Evolutionary conservation across 345 rosid species (phyloP), one percentile per base, ranked within the genome.

Genomic region (Acer negundo): DNA sequence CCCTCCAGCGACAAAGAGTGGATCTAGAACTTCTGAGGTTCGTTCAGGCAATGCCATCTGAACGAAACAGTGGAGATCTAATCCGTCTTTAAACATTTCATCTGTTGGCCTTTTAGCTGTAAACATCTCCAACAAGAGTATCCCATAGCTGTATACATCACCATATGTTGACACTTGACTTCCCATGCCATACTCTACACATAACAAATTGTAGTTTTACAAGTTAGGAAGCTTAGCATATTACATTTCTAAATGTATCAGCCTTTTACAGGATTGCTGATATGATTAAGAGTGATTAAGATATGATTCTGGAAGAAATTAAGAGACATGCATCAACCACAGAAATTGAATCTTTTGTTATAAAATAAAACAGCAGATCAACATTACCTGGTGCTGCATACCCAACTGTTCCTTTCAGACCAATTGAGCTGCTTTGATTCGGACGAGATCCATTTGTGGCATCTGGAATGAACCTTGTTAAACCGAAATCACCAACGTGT

Each of bases 81-180:
- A 38, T 35, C 65, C 75, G 7, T 35, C 64, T 38, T 62, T 56
- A 58, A 72, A 72, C 65, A 56, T 56, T 24, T 72, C 51, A 20
- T 12, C 16, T 0, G 35, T 58, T 4, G 75, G 75, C 49, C 51
- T 35, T 72, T 70, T 67, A 24, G 74, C 75, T 31, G 80, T 78
- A 61, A 58, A 73, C 23, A 72, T 72, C 61, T 53, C 83, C 77
- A 72, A 49, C 19, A 64, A 64, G 22, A 40, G 13, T 42, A 77
- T 58, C 16, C 69, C 62, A 26, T 46, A 59, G 81, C 88, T 80
- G 77, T 80, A 76, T 10, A 80, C 75, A 38, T 85, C 85, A 31
- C 85, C 85, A 58, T 62, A 35, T 28, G 83, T 74, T 24, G 81
- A 80, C 40, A 80, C 80, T 69, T 69, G 75, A 68, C 83, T 81